Conservation (phyloP, 257 asterid species). For the Solanum corneliomulleri region DNA sequence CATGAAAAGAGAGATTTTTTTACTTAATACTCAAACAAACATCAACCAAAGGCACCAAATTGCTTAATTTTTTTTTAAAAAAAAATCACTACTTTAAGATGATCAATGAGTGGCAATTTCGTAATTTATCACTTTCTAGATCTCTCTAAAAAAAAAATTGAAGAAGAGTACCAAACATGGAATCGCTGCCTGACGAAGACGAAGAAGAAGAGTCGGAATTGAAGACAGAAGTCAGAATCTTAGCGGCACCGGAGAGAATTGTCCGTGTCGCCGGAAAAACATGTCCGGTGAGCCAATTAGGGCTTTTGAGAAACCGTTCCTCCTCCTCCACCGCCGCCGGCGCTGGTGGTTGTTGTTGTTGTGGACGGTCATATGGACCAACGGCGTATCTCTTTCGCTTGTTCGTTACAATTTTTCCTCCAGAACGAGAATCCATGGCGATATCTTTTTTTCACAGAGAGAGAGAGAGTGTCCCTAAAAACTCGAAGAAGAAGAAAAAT, state of each 20-base stretch:
- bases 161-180: constrained; percentile 19
- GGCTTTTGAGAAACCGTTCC: constrained; percentile 13
- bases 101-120: not conserved
- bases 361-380: constrained; percentile 32
- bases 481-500: not conserved
- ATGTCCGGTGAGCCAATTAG: constrained; percentile 26
- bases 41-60: not conserved
- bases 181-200: constrained; percentile 33
- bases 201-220: constrained; percentile 26
- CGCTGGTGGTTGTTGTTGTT: constrained; percentile 1
- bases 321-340: constrained; percentile 1
- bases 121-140: not conserved
- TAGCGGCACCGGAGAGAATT: constrained; percentile 71
- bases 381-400: constrained; percentile 11
- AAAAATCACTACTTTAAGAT: not conserved
- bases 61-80: not conserved
- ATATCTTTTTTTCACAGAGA: not conserved
- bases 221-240: constrained; percentile 45
- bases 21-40: not conserved
- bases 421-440: constrained; percentile 14
- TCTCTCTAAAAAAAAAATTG: not conserved
- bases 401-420: constrained; percentile 26
- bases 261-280: constrained; percentile 21
- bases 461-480: not conserved
- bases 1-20: not conserved